Evolutionary conservation across 176 grass and related monocot genomes (phyloP).

Genomic region (Paspalum notatum): DNA sequence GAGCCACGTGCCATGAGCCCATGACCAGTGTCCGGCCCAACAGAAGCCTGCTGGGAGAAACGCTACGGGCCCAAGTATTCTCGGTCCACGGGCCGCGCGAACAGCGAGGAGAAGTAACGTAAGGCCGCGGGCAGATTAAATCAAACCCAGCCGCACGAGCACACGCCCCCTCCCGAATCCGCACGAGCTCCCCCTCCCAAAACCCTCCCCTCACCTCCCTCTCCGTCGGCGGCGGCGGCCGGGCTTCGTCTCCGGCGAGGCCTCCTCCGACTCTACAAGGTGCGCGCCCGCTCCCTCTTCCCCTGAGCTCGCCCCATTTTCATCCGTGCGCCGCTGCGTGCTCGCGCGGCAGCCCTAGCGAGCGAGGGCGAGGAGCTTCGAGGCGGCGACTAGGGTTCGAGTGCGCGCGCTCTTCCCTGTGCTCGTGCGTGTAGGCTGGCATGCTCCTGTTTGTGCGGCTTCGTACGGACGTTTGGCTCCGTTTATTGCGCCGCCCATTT

Average conservation of each 20-base stretch:
- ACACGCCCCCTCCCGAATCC: conserved; percentile 6
- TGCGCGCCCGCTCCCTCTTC: neutral
- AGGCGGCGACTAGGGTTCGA: conserved; percentile 6
- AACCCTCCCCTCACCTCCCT: conserved; percentile 41
- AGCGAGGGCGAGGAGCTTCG: conserved; percentile 12
- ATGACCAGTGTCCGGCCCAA: neutral
- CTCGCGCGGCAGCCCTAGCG: neutral
- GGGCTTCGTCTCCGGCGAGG: conserved; percentile 34
- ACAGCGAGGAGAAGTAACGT: neutral
- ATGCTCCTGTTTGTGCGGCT: neutral
- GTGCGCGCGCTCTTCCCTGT: neutral
- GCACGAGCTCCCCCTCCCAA: conserved; percentile 10
- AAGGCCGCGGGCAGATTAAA: neutral
- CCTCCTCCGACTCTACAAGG: neutral
- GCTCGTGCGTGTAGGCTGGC: neutral
- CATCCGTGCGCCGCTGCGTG: neutral
- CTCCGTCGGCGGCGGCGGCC: conserved; percentile 33
- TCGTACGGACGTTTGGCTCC: neutral
- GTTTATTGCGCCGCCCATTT: neutral
- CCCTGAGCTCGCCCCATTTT: neutral
- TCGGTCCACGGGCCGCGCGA: neutral
- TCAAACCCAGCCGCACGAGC: conserved; percentile 30
- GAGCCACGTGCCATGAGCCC: neutral
- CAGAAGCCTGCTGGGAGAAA: neutral
- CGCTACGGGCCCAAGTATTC: neutral